These are phyloP conservation scores for Fraxinus pennsylvanica DNA, from an alignment of 257 asterid genomes.

Conservation along the genomic window DNA sequence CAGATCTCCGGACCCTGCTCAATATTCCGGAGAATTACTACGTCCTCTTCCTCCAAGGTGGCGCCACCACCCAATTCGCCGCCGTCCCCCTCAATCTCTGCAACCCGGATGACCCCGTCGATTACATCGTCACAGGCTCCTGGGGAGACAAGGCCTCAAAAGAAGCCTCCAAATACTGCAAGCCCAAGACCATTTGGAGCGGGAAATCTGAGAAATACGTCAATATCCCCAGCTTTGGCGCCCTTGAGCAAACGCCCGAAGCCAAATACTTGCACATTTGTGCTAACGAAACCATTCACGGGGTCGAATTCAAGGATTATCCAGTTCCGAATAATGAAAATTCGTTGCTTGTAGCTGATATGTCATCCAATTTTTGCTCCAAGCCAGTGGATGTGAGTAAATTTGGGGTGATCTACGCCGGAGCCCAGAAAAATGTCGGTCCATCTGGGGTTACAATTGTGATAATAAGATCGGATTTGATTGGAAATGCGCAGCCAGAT, in stretches of 20 bases:
- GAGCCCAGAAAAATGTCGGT: slow-evolving; percentile 97
- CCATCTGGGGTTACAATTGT: slow-evolving; percentile 94
- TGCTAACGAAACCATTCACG: slow-evolving; percentile 94
- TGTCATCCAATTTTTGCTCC: slow-evolving; percentile 96
- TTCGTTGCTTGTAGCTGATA: slow-evolving; percentile 71
- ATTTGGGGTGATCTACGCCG: slow-evolving; percentile 88
- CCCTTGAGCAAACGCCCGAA: slow-evolving; percentile 52
- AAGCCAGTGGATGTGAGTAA: slow-evolving; percentile 77
- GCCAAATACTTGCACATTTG: slow-evolving; percentile 84
- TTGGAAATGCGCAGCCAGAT: slow-evolving; percentile 64
- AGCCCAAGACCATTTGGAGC: slow-evolving; percentile 74
- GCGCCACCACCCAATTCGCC: slow-evolving; percentile 97
- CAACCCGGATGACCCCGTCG: slow-evolving; percentile 57
- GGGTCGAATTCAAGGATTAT: slow-evolving; percentile 81
- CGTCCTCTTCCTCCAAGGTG: slow-evolving; percentile 94
- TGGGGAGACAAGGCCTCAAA: slow-evolving; percentile 92
- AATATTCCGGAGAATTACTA: slow-evolving; percentile 61
- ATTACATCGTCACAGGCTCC: slow-evolving; percentile 84
- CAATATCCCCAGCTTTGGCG: slow-evolving; percentile 56
- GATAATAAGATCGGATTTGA: slow-evolving; percentile 67
- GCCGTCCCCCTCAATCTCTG: slow-evolving; percentile 78
- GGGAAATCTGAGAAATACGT: slow-evolving; percentile 88
- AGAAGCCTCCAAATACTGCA: slow-evolving; percentile 68
- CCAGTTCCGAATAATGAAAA: slow-evolving; percentile 52
- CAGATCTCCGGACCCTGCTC: slow-evolving; percentile 82